These are phyloP conservation scores for Fallopia convolvulus DNA, from an alignment of 148 eudicot species.

Conservation along the genomic window DNA sequence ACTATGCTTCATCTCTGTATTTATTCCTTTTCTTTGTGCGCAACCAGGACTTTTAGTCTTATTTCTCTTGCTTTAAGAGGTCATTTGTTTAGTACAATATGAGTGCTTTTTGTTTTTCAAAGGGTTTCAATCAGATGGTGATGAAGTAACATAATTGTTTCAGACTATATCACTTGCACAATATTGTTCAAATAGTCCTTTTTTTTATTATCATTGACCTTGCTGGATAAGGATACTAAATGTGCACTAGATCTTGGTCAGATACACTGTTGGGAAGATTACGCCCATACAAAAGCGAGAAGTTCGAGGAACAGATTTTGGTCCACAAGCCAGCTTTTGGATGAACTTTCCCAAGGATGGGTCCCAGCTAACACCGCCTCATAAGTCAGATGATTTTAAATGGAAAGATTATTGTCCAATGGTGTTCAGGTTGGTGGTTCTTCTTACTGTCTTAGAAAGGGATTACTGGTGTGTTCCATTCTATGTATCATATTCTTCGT, in stretches of 20 bases:
- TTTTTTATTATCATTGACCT: neutral
- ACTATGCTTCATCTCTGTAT: neutral
- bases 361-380: constrained; percentile 88
- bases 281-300: constrained; percentile 94
- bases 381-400: constrained; percentile 88
- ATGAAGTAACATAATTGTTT: neutral
- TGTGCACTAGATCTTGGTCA: constrained; percentile 35
- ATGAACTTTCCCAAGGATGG: constrained; percentile 93
- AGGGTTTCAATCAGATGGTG: neutral
- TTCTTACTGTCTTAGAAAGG: constrained; percentile 8
- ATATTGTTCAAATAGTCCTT: neutral
- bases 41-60: too few species aligned
- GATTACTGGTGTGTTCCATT: neutral
- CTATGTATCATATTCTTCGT: neutral
- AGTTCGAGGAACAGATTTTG: constrained; percentile 81
- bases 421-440: constrained; percentile 86
- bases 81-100: neutral
- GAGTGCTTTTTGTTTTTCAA: neutral
- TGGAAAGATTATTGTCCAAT: constrained; percentile 99
- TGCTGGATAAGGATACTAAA: constrained; percentile 23
- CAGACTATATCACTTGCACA: neutral
- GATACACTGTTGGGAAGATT: constrained; percentile 97
- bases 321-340: constrained; percentile 93
- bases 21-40: neutral
- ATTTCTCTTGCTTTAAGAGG: neutral